Evolutionary conservation across 1,284 basidiomycete genomes (phyloP).

Genomic region (Rhodotorula sp.): DNA sequence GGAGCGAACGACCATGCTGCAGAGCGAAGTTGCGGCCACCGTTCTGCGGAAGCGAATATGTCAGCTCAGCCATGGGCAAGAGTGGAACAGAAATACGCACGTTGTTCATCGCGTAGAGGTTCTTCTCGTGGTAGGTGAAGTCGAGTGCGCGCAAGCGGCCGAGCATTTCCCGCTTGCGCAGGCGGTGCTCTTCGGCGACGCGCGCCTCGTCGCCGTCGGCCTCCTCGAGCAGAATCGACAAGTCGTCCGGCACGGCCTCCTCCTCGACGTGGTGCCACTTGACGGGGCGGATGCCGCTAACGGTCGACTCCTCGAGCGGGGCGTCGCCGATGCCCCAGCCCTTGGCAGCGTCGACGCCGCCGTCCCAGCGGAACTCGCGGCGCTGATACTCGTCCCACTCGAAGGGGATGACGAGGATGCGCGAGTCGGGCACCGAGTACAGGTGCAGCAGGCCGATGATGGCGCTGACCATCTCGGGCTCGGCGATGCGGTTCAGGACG

Average conservation of each 20-base stretch:
- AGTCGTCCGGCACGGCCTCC: constrained; percentile 14
- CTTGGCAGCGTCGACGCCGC: constrained; percentile 41
- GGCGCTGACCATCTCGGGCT: constrained; percentile 42
- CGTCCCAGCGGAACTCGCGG: constrained; percentile 45
- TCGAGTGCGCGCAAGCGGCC: constrained; percentile 47
- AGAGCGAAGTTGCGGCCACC: constrained; percentile 50
- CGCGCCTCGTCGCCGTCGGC: constrained; percentile 28
- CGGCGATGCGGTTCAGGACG: constrained; percentile 47
- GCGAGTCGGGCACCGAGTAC: constrained; percentile 42
- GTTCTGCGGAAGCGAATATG: constrained; percentile 39
- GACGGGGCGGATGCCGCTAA: constrained; percentile 2
- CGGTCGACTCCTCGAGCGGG: constrained; percentile 1
- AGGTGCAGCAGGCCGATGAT: constrained; percentile 44
- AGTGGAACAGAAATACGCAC: constrained; percentile 33
- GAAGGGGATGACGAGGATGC: constrained; percentile 48
- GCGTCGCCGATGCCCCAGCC: constrained; percentile 44
- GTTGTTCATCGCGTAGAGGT: constrained; percentile 50
- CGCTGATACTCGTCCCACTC: constrained; percentile 45
- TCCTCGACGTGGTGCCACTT: constrained; percentile 4
- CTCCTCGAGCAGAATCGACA: constrained; percentile 28
- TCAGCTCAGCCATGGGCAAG: neutral
- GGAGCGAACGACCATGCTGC: constrained; percentile 45
- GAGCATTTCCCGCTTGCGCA: constrained; percentile 31
- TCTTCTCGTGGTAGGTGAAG: constrained; percentile 48
- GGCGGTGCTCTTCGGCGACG: constrained; percentile 9